Conservation (phyloP, 176 grass and related monocot species). For the Rhynchospora tenuis region DNA sequence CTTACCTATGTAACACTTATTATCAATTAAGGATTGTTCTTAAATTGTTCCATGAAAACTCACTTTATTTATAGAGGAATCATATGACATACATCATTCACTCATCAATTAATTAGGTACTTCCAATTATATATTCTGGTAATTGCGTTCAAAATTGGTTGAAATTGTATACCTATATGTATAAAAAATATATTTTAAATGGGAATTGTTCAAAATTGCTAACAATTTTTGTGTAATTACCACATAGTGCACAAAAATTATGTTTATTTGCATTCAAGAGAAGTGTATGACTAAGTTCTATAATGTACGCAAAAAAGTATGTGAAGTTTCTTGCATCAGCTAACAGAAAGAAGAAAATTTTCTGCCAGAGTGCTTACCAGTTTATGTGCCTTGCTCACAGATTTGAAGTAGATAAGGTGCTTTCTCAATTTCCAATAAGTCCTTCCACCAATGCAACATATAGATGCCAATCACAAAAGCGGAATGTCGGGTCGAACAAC, state of each 20-base stretch:
- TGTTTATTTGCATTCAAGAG: background rate
- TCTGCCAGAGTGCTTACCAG: background rate
- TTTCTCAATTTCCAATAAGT: constrained; percentile 14
- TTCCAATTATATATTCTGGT: background rate
- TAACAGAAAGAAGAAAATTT: background rate
- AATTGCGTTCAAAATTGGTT: background rate
- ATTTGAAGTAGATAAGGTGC: background rate
- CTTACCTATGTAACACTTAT: background rate
- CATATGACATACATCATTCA: background rate
- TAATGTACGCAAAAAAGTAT: background rate
- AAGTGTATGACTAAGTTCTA: background rate
- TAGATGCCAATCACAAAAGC: constrained; percentile 25
- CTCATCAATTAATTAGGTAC: background rate
- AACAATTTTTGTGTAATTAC: background rate
- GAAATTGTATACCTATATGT: background rate
- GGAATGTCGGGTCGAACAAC: constrained; percentile 39
- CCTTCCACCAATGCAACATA: constrained; percentile 29
- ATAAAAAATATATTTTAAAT: background rate
- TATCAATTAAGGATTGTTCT: background rate
- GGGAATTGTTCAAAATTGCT: background rate
- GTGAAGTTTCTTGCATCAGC: background rate
- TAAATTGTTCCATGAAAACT: background rate
- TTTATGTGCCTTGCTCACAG: background rate
- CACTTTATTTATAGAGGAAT: background rate
- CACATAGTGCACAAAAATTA: background rate